Evolutionary conservation across 352 stramenopile species (phyloP).

Genomic region (Phytopythium aichiense): DNA sequence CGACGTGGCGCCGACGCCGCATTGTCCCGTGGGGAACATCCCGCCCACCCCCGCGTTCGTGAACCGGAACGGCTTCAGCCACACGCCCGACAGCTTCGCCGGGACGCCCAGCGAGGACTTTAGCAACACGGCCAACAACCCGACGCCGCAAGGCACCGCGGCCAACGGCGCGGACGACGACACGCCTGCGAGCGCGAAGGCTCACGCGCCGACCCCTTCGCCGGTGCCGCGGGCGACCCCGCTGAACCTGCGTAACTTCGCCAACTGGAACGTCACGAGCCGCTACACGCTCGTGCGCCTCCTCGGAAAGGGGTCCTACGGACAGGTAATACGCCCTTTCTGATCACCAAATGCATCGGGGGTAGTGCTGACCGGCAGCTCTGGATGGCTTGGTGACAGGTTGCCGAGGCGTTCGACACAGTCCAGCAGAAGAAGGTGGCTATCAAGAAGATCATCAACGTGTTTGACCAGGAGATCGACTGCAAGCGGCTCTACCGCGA

Average conservation of each 20-base stretch:
- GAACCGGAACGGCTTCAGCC: conserved; percentile 60
- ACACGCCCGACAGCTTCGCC: conserved; percentile 63
- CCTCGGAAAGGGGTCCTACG: conserved; percentile 83
- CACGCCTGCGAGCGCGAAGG: conserved; percentile 20
- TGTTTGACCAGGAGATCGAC: conserved; percentile 87
- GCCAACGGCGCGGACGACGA: conserved; percentile 27
- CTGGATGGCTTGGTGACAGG: conserved; percentile 16
- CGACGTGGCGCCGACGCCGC: conserved; percentile 72
- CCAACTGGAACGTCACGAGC: conserved; percentile 77
- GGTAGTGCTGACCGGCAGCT: not conserved
- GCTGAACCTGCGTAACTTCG: conserved; percentile 79
- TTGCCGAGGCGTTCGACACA: conserved; percentile 78
- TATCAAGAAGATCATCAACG: conserved; percentile 89
- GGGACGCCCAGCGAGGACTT: conserved; percentile 42
- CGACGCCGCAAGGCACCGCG: conserved; percentile 12
- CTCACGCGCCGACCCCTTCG: conserved; percentile 50
- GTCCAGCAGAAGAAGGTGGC: conserved; percentile 79
- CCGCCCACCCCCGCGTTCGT: conserved; percentile 78
- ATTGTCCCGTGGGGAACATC: conserved; percentile 73
- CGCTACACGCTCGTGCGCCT: conserved; percentile 79
- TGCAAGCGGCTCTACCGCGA: conserved; percentile 85
- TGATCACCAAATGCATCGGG: not conserved
- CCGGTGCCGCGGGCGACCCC: conserved; percentile 56
- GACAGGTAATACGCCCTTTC: conserved; percentile 42
- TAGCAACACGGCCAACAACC: conserved; percentile 24